Evolutionary conservation across 106 monocot genomes (phyloP), one percentile per base, ranked within the genome.

Genomic region (Alisma plantagoaquatica): DNA sequence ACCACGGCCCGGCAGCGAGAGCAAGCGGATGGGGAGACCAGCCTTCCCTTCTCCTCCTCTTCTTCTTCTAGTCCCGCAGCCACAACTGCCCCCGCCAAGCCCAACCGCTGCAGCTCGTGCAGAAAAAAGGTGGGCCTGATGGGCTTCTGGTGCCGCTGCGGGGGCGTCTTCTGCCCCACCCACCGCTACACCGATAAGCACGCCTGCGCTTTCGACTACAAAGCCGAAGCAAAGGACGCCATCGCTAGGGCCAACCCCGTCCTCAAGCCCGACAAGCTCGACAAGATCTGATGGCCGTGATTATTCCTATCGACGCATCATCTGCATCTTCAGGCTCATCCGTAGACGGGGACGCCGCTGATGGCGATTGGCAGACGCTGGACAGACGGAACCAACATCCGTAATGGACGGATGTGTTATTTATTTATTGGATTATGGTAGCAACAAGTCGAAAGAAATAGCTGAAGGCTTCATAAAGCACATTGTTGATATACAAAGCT

Each of bases 211-310:
- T 88, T 76, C 30, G 87, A 88, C 58, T 88, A 88, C 57, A 88
- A 88, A 68, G 70, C 82, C 3, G 79, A 66, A 14, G 87, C 73
- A 14, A 58, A 78, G 59, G 82, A 75, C 55, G 82, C 78, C 70
- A 88, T 88, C 51, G 64, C 87, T 21, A 75, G 74, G 54, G 75
- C 78, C 10, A 88, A 88, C 44, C 87, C 87, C 23, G 54, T 73
- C 17, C 50, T 88, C 30, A 82, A 75, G 69, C 72, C 78, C 43
- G 60, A 82, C 6, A 88, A 88, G 60, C 78, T 88, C 53, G 69
- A 82, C 49, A 88, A 76, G 60, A 88, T 88, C 22, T 88, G 50
- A 88, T n/a, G n/a, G n/a, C n/a, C n/a, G n/a, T n/a, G n/a, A n/a
- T n/a, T n/a, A n/a, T n/a, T n/a, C n/a, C n/a, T n/a, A n/a, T n/a